Evolutionary conservation across 83 land plant genomes (phyloP), one percentile per base, ranked within the genome.

Genomic region (Thuja plicata): DNA sequence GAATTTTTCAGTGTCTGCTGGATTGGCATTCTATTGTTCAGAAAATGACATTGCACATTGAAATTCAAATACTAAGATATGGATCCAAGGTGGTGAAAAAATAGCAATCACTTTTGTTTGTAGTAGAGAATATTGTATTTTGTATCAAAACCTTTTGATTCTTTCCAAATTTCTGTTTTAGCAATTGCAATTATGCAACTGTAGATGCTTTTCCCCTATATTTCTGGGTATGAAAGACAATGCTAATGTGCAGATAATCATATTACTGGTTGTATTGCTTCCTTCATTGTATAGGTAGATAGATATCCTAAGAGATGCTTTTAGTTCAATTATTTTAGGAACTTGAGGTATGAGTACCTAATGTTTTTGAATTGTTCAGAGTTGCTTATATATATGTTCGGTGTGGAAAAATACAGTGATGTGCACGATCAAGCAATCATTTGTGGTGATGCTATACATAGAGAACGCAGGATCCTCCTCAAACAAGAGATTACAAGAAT

Each of bases 401-500:
- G 80, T 85, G 50, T 88, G 83, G 35, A 48, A n/a, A 84, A 80
- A 85, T 88, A 76, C 93, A 99, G 99, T 91, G 99, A 97, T 83
- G 98, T 97, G 54, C 99, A 99, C 66, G 99, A 99, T 66, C 94
- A 92, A 90, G 98, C 98, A 76, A 55, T 99, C 24, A 35, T 86
- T 71, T 92, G 94, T 45, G 94, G 97, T 88, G 98, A 97, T 91
- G 88, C 91, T 77, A 93, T 94, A 84, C 99, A 99, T 86, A 94
- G 90, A 46, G 99, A 96, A 86, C 95, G 98, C 90, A 93, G 99
- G 91, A 94, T 97, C 80, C 89, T 97, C 38, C 87, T 99, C 50
- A 97, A 98, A 91, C 99, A 97, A 87, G 99, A 99, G 87, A 94
- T 99, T 89, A 95, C 96, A 41, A 94, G 99, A 73, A 99, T 99